Conservation (phyloP, 2,329 filamentous ascomycete species). For the Trichoderma sp. region DNA sequence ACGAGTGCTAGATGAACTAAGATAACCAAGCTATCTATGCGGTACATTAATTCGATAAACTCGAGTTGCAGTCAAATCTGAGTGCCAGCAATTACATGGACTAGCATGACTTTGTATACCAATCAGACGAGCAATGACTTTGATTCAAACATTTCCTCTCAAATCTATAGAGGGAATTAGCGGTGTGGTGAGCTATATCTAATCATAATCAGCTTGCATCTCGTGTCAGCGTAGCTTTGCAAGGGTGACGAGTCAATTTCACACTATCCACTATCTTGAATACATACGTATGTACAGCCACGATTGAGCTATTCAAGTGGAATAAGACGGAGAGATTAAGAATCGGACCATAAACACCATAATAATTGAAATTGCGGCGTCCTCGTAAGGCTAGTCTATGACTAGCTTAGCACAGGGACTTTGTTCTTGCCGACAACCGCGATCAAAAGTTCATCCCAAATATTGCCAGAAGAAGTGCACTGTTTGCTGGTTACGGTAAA, state of each 20-base stretch:
- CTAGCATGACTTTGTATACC: too few species aligned
- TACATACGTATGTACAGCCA: not conserved
- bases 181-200: not conserved
- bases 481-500: not conserved
- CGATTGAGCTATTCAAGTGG: not conserved
- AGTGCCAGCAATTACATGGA: not conserved
- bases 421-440: not conserved
- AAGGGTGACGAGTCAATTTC: not conserved
- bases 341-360: not conserved
- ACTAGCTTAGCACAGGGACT: not conserved
- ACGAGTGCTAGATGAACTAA: not conserved
- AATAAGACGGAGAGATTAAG: not conserved
- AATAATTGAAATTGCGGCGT: not conserved
- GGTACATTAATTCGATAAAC: not conserved
- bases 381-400: not conserved
- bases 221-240: not conserved
- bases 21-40: not conserved
- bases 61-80: not conserved
- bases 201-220: not conserved
- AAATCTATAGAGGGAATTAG: not conserved
- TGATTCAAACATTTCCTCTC: not conserved
- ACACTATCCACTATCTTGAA: not conserved
- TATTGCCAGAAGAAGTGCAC: not conserved
- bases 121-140: not conserved
- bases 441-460: not conserved